Conservation (phyloP, 2,329 filamentous ascomycete species). For the Scedosporium dehoogii region DNA sequence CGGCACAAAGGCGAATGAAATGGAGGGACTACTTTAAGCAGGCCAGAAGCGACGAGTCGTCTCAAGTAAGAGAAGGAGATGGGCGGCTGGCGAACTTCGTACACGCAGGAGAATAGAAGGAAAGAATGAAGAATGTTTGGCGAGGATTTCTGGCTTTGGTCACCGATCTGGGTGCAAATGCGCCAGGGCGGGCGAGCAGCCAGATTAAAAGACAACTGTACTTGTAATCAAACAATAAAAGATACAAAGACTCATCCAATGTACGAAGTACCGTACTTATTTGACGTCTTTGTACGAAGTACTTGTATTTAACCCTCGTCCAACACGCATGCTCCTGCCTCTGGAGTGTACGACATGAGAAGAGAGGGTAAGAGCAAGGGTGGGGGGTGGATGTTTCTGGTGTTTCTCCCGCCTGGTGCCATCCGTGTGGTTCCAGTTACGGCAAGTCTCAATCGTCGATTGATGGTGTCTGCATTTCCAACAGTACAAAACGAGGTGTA, state of each 20-base stretch:
- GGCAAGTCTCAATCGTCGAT: too few species aligned
- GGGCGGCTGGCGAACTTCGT: neutral
- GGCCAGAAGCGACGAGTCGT: neutral
- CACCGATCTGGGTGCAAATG: neutral
- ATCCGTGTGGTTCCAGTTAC: too few species aligned
- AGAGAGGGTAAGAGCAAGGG: neutral
- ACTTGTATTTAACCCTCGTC: neutral
- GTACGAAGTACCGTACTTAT: neutral
- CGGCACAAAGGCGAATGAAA: neutral
- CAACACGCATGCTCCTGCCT: neutral
- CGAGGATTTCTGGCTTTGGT: neutral
- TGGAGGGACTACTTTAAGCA: too few species aligned
- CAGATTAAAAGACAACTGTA: neutral
- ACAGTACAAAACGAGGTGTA: neutral
- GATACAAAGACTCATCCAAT: neutral
- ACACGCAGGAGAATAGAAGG: neutral
- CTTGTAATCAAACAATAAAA: neutral
- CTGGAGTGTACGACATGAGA: neutral
- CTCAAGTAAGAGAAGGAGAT: neutral
- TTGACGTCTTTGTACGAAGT: too few species aligned
- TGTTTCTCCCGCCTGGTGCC: too few species aligned
- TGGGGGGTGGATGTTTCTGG: neutral
- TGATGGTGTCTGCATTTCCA: neutral
- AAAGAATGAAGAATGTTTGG: neutral
- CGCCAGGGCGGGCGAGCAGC: neutral